Percentiles rank a stretch among this genome's conserved stretches.
These are phyloP conservation scores for Chrysophaeum taylorii DNA, from an alignment of 352 stramenopile species.

Conservation along the genomic window DNA sequence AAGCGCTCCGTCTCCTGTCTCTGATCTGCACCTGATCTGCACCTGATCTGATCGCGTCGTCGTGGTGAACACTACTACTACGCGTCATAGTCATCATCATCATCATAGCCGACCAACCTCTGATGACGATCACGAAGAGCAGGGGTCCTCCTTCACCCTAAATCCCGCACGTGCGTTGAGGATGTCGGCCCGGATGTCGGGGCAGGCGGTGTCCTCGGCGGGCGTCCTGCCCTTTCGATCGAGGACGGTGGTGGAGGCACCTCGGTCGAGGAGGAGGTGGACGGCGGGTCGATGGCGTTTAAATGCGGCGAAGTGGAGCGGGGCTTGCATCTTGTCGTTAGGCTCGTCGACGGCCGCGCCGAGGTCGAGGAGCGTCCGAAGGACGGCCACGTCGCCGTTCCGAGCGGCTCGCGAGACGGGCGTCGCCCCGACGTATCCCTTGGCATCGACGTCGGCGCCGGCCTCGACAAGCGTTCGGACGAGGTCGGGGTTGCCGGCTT, in stretches of 20 bases:
- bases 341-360: conserved; percentile 20
- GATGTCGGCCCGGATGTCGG: conserved; percentile 25
- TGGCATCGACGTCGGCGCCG: conserved; percentile 17
- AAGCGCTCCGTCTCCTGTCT: no score
- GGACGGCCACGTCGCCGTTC: conserved; percentile 18
- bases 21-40: no score
- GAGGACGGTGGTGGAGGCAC: conserved; percentile 21
- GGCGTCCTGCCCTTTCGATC: conserved; percentile 41
- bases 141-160: no score
- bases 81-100: no score
- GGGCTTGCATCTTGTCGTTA: conserved; percentile 39
- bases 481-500: conserved; percentile 23
- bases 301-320: conserved; percentile 42
- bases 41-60: no score
- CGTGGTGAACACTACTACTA: no score
- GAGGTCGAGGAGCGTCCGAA: conserved; percentile 23
- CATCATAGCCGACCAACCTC: no score
- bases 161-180: conserved; percentile 14
- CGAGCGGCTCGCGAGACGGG: conserved; percentile 29
- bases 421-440: conserved; percentile 33
- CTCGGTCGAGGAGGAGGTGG: conserved; percentile 23
- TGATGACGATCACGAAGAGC: no score
- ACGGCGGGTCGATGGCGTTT: conserved; percentile 26
- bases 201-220: conserved; percentile 31
- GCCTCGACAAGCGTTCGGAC: not conserved